Evolutionary conservation across 164 flowering plant genomes (phyloP).

Genomic region (Magnolia sinica): DNA sequence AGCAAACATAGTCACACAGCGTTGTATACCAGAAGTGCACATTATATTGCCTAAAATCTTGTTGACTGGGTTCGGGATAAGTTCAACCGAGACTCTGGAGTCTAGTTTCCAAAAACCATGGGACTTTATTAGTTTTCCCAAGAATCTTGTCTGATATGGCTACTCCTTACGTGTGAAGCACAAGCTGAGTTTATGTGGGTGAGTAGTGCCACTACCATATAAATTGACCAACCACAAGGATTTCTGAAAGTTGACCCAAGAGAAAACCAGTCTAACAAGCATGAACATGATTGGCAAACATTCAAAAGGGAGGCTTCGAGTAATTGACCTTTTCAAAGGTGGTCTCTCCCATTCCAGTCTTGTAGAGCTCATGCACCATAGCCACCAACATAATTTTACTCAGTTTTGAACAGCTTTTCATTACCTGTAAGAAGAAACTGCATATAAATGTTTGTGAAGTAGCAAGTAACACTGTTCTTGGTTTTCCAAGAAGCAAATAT

Average conservation of each 20-base stretch:
- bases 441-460: neutral
- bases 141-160: neutral
- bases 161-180: neutral
- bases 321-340: slow-evolving; percentile 80
- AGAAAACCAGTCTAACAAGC: neutral
- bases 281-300: neutral
- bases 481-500: neutral
- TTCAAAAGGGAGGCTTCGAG: neutral
- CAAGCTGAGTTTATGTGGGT: neutral
- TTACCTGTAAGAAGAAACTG: slow-evolving; percentile 50
- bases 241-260: neutral
- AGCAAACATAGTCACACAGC: no score
- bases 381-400: slow-evolving; percentile 86
- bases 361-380: slow-evolving; percentile 88
- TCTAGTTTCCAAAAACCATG: neutral
- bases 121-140: neutral
- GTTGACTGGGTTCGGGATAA: no score
- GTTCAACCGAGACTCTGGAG: no score
- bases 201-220: neutral
- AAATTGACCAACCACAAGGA: neutral
- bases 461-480: neutral
- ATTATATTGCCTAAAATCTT: no score
- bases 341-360: slow-evolving; percentile 88
- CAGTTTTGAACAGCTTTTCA: slow-evolving; percentile 63
- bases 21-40: no score